These are phyloP conservation scores for Antrodiella citrinella DNA, from an alignment of 768 basidiomycete species.

Conservation along the genomic window DNA sequence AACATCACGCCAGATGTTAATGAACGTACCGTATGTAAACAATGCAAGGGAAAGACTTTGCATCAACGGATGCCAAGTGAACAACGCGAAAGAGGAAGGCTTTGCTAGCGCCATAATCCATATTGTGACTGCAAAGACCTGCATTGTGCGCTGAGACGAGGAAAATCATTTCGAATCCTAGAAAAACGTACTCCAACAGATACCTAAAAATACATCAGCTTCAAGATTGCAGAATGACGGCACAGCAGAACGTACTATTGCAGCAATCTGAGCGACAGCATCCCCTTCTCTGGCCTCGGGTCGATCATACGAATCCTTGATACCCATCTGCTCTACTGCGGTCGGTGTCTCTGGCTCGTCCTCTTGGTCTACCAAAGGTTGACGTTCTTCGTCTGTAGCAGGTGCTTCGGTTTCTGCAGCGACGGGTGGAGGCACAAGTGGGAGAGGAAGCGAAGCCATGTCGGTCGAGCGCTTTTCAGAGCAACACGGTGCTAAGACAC, in stretches of 20 bases:
- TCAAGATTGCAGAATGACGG: neutral
- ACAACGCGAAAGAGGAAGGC: conserved; percentile 24
- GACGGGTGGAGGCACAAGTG: neutral
- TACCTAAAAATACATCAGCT: neutral
- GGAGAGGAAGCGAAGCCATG: neutral
- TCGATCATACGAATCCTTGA: neutral
- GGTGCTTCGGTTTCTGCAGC: neutral
- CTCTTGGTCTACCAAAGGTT: neutral
- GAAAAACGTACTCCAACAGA: neutral
- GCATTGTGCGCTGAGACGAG: no score
- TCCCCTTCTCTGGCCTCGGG: conserved; percentile 7
- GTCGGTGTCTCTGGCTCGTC: neutral
- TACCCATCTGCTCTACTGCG: conserved; percentile 1
- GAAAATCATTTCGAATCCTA: no score
- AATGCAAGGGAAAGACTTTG: conserved; percentile 25
- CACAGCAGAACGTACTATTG: conserved; percentile 5
- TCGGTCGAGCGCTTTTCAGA: neutral
- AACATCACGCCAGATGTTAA: neutral
- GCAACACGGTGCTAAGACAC: neutral
- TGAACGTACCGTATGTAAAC: conserved; percentile 34
- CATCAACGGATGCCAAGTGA: conserved; percentile 34
- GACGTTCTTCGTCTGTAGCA: neutral
- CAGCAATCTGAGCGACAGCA: conserved; percentile 4
- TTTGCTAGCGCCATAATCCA: conserved; percentile 21
- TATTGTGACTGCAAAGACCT: conserved; percentile 19